Evolutionary conservation across 148 eudicot genomes (phyloP), one percentile per base, ranked within the genome.

Genomic region (Bassia scoparia): DNA sequence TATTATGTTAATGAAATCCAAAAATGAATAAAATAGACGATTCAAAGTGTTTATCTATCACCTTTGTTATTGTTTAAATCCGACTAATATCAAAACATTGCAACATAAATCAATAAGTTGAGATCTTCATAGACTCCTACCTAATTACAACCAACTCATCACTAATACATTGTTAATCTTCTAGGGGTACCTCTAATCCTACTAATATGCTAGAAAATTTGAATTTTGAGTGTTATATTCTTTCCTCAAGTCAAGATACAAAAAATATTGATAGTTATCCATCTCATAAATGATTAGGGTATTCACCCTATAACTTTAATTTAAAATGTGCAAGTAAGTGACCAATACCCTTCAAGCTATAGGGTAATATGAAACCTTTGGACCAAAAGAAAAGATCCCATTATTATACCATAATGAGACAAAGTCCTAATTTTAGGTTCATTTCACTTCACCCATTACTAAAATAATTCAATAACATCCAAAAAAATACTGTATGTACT

Each of bases 371-470:
- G 13, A 54, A 60, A 60, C 35, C 2, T 61, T 62, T 21, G 44
- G 44, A 35, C 44, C 11, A 62, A 62, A 62, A n/a, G n/a, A n/a
- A 34, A 62, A 35, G 21, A 9, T 35, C 41, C 29, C 46, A 21
- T 62, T 26, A 30, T 31, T 44, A 71, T 64, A n/a, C 2, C 75
- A 70, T 31, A 61, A 55, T 37, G 68, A 54, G 74, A 76, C 74
- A 76, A 70, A 69, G 21, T 30, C 66, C 72, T 60, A 60, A 64
- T 27, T 26, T 56, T 75, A 67, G 78, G 56, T 67, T 41, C 65
- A 67, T 43, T 23, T 53, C n/a, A n/a, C n/a, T n/a, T n/a, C n/a
- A 41, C 63, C 62, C 27, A 17, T 52, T 53, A 74, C 43, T 76
- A 71, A 31, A 70, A 21, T 27, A 62, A 62, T 62, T n/a, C 44